A percentile compares a stretch with the other conserved stretches of the same genome.
Conservation (phyloP, 176 grass and related monocot species). For the Thalia dealbata region DNA sequence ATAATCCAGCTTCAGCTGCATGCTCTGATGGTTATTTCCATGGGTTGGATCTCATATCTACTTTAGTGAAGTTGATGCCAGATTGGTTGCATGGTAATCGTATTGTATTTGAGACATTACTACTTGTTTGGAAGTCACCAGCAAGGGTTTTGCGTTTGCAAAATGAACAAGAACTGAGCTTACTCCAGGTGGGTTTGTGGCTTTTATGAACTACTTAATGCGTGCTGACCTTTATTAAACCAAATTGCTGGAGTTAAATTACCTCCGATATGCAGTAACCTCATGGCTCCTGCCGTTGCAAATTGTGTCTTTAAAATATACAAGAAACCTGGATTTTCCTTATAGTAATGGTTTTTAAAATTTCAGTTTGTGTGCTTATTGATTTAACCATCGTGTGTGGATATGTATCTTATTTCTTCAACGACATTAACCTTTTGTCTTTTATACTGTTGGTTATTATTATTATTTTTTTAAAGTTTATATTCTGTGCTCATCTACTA, state of each 20-base stretch:
- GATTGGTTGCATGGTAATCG: conserved; percentile 81
- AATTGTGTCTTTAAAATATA: not conserved
- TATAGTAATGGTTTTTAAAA: not conserved
- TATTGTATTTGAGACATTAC: conserved; percentile 70
- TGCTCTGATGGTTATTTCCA: conserved; percentile 83
- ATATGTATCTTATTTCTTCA: not conserved
- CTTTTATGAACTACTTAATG: not conserved
- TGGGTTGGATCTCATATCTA: conserved; percentile 84
- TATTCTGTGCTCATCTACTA: not conserved
- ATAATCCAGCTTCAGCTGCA: conserved; percentile 39
- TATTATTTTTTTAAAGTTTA: too few species aligned
- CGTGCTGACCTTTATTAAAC: not conserved
- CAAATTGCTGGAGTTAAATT: not conserved
- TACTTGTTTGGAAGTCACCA: conserved; percentile 93
- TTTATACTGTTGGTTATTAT: too few species aligned
- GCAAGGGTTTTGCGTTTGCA: conserved; percentile 72
- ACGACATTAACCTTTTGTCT: not conserved
- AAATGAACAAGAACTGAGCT: conserved; percentile 85
- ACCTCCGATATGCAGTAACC: not conserved
- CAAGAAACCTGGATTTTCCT: not conserved
- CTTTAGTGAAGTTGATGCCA: conserved; percentile 91
- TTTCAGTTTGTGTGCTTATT: not conserved
- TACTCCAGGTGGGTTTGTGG: conserved; percentile 51
- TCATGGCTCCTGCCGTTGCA: not conserved
- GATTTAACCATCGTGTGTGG: not conserved